phyloP scores from a whole-genome alignment of 2,329 filamentous ascomycete genomes.

The Cladobotryum protrusum region DNA sequence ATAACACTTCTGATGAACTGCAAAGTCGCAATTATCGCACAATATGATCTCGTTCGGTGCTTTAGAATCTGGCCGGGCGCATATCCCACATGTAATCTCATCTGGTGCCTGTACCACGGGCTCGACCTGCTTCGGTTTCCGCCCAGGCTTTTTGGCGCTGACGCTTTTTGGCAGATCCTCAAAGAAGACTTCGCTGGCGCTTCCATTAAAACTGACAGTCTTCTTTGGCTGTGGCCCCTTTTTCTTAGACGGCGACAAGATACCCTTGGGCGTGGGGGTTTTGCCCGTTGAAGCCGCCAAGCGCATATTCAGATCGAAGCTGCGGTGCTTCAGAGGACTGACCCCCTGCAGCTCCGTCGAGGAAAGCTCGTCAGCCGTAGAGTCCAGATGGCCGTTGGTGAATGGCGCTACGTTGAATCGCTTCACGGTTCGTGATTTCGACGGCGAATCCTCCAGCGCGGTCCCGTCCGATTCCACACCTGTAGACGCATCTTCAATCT shows the following conservation, averaged over 20 bases:
- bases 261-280: conserved; percentile 43
- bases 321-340: conserved; percentile 10
- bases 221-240: conserved; percentile 38
- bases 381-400: conserved; percentile 8
- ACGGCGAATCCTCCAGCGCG: conserved; percentile 10
- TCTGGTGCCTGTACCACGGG: conserved; percentile 31
- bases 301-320: conserved; percentile 6
- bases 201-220: conserved; percentile 45
- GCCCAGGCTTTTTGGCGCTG: conserved; percentile 20
- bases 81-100: conserved; percentile 53
- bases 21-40: conserved; percentile 58
- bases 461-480: conserved; percentile 6
- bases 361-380: conserved; percentile 9
- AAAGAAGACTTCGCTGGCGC: conserved; percentile 43
- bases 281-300: conserved; percentile 6
- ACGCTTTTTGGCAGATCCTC: conserved; percentile 43
- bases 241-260: conserved; percentile 49
- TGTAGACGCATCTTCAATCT: conserved; percentile 8
- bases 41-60: conserved; percentile 57
- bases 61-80: conserved; percentile 50
- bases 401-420: conserved; percentile 1
- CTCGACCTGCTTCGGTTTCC: conserved; percentile 19
- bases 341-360: background rate
- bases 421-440: conserved; percentile 9
- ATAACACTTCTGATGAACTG: conserved; percentile 58